Evolutionary conservation across 1,284 basidiomycete species (phyloP).

Genomic region (Golubevia sp.): DNA sequence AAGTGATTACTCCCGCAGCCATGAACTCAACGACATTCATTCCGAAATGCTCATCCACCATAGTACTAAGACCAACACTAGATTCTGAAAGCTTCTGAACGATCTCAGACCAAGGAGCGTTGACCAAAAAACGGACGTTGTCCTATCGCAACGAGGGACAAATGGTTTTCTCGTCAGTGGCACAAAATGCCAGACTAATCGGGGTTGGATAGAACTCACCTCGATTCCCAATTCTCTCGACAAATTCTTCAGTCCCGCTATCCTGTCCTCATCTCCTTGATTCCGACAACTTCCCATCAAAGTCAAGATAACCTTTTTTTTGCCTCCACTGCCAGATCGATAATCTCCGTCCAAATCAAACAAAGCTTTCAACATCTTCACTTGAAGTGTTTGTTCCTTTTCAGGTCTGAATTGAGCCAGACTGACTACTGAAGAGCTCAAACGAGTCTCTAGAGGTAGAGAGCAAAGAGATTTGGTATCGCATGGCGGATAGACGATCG

Average conservation of each 20-base stretch:
- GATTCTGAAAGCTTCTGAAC: constrained; percentile 73
- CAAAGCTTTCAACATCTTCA: background rate
- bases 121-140: constrained; percentile 78
- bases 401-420: constrained; percentile 71
- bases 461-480: constrained; percentile 76
- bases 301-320: constrained; percentile 67
- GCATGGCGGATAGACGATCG: constrained; percentile 87
- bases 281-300: constrained; percentile 86
- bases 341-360: background rate
- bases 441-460: constrained; percentile 68
- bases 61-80: constrained; percentile 88
- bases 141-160: constrained; percentile 63
- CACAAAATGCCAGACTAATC: background rate
- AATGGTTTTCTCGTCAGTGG: background rate
- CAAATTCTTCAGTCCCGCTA: constrained; percentile 70
- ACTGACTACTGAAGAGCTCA: constrained; percentile 21
- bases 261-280: constrained; percentile 73
- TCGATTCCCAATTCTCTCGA: constrained; percentile 71
- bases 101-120: constrained; percentile 77
- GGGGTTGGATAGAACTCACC: constrained; percentile 63
- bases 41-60: constrained; percentile 99
- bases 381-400: background rate
- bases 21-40: constrained; percentile 98
- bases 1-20: constrained; percentile 91
- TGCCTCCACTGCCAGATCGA: constrained; percentile 2